These are phyloP conservation scores for Zea luxurians DNA, from an alignment of 176 grass and related monocot genomes.

Conservation along the genomic window DNA sequence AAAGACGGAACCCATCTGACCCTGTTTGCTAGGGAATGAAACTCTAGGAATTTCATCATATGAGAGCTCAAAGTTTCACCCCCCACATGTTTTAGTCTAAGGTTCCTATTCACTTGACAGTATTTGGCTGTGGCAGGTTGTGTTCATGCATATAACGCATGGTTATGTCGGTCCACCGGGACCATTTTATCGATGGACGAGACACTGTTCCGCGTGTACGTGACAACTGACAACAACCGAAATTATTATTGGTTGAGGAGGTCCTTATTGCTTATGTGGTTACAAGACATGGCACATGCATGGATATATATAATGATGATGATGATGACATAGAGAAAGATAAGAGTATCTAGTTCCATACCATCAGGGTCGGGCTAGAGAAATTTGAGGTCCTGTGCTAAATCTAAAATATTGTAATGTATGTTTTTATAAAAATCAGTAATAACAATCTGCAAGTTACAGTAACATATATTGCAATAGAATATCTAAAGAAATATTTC, in stretches of 20 bases:
- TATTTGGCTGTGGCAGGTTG: not conserved
- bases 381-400: no score
- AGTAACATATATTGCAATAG: no score
- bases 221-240: not conserved
- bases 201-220: not conserved
- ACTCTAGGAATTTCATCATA: no score
- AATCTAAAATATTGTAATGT: no score
- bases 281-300: not conserved
- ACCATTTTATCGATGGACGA: not conserved
- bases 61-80: no score
- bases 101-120: not conserved
- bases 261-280: not conserved
- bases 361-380: no score
- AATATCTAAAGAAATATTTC: no score
- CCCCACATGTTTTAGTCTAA: no score
- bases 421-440: no score
- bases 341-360: not conserved
- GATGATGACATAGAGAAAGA: not conserved
- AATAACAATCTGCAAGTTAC: no score
- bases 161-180: not conserved
- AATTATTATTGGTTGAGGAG: not conserved
- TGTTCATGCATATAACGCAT: not conserved
- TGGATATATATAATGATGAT: not conserved
- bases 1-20: no score
- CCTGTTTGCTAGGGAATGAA: no score